Evolutionary conservation across 106 monocot genomes (phyloP).

Genomic region (Vanilla planifolia): DNA sequence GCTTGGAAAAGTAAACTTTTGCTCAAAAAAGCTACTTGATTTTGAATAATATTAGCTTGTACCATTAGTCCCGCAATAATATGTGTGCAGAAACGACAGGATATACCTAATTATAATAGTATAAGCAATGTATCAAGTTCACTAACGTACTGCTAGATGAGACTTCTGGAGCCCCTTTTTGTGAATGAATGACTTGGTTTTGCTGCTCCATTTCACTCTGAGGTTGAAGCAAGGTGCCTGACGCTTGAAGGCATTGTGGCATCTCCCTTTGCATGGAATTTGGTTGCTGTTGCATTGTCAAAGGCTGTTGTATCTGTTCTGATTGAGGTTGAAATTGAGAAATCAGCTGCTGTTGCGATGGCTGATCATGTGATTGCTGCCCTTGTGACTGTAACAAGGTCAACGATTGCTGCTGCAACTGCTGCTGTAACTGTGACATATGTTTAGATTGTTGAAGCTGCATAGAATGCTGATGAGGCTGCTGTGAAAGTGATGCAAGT

Average conservation of each 20-base stretch:
- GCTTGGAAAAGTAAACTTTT: too few relatives aligned
- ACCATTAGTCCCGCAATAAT: too few relatives aligned
- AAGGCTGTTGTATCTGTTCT: slow-evolving; percentile 50
- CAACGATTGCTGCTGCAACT: slow-evolving; percentile 28
- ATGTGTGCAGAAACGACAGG: too few relatives aligned
- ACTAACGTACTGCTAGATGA: slow-evolving; percentile 58
- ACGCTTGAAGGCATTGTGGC: slow-evolving; percentile 53
- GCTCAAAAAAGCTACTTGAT: too few relatives aligned
- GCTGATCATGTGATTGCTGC: slow-evolving; percentile 44
- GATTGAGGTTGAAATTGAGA: slow-evolving; percentile 53
- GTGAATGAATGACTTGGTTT: slow-evolving; percentile 51
- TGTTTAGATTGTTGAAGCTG: slow-evolving; percentile 47
- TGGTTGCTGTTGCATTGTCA: slow-evolving; percentile 41
- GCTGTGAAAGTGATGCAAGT: slow-evolving; percentile 30
- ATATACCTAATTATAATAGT: too few relatives aligned
- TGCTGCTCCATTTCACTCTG: slow-evolving; percentile 64
- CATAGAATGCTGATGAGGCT: slow-evolving; percentile 37
- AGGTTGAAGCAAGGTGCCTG: slow-evolving; percentile 34
- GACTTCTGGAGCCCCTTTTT: slow-evolving; percentile 40
- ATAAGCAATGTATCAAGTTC: too few relatives aligned
- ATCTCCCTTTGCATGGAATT: slow-evolving; percentile 44
- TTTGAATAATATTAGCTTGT: too few relatives aligned
- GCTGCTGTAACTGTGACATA: slow-evolving; percentile 35
- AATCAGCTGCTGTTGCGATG: slow-evolving; percentile 55
- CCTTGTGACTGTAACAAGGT: slow-evolving; percentile 46